Evolutionary conservation across 179 eudicot species (phyloP), one percentile per base, ranked within the genome.

Genomic region (Beta lomatogona): DNA sequence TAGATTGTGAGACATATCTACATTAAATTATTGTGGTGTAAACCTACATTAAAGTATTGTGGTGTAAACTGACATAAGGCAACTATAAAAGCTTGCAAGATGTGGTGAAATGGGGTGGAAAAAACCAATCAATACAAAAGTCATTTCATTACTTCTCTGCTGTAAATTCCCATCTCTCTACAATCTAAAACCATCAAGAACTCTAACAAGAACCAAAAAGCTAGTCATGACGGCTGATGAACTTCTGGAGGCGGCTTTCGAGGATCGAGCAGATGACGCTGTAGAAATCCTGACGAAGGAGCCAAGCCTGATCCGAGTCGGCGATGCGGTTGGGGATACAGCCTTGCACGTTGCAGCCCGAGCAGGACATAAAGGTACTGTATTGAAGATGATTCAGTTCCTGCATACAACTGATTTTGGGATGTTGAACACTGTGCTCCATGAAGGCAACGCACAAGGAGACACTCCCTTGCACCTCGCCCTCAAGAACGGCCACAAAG

Each of bases 401-500:
- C 46, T 44, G 64, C 9, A 41, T 18, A 9, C 10, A 44, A 18
- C 8, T 7, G 9, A 46, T 46, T 46, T 46, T 5, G 9, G 9
- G 5, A 46, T 16, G n/a, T n/a, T 77, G 72, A 50, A 48, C 31
- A 25, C 2, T 13, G 61, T 65, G 25, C 54, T 65, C 21, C 14
- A 1, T 44, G 25, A 64, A 25, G 16, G 3, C 13, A 64, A 77
- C 18, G 61, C 31, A 14, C 16, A 64, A 31, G 72, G 80, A 28
- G 72, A 65, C 22, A 77, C 72, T 3, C 41, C 80, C 48, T 64
- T 77, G 36, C 80, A 64, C 80, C 21, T 77, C 13, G 72, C 80
- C 13, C 22, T 64, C 11, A 45, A 77, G 80, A 77, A 77, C 28
- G 21, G 72, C 5, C 80, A 22, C n/a, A 1, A 22, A 31, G 45